Percentiles rank a stretch among this genome's conserved stretches.
These are phyloP conservation scores for Colletotrichum sidae DNA, from an alignment of 2,329 filamentous ascomycete species.

Conservation along the genomic window DNA sequence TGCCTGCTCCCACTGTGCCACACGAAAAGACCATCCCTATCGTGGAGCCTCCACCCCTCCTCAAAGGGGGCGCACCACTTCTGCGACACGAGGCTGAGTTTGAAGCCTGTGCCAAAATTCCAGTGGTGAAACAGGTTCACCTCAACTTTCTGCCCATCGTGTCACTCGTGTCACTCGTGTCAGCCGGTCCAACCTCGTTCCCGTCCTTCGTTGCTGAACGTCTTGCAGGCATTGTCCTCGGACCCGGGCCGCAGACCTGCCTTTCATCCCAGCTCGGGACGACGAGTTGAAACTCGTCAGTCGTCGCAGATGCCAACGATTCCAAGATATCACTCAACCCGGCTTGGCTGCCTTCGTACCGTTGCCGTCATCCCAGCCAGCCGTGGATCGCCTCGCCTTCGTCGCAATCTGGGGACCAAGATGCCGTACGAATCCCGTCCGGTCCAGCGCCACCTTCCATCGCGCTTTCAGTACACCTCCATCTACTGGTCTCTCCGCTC, in stretches of 20 bases:
- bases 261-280: conserved; percentile 32
- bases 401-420: conserved; percentile 19
- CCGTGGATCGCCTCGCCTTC: conserved; percentile 8
- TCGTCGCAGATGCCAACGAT: conserved; percentile 9
- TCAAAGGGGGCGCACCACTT: conserved; percentile 26
- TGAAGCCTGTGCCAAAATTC: conserved; percentile 37
- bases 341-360: no score
- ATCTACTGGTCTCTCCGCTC: conserved; percentile 1
- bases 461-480: conserved; percentile 13
- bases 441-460: conserved; percentile 5
- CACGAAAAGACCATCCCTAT: conserved; percentile 5
- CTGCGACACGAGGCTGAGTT: conserved; percentile 37
- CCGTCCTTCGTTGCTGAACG: not conserved
- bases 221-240: conserved; percentile 24
- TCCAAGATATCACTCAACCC: no score
- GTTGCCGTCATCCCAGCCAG: no score
- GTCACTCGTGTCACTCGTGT: conserved; percentile 5
- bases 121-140: conserved; percentile 37
- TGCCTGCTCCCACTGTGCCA: conserved; percentile 2
- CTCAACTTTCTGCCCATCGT: conserved; percentile 31
- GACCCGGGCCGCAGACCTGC: conserved; percentile 16
- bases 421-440: conserved; percentile 32
- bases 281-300: conserved; percentile 31
- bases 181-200: conserved; percentile 11
- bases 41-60: conserved; percentile 6